phyloP scores from a whole-genome alignment of 108 stramenopile species.

The Schizochytrium sp. region DNA sequence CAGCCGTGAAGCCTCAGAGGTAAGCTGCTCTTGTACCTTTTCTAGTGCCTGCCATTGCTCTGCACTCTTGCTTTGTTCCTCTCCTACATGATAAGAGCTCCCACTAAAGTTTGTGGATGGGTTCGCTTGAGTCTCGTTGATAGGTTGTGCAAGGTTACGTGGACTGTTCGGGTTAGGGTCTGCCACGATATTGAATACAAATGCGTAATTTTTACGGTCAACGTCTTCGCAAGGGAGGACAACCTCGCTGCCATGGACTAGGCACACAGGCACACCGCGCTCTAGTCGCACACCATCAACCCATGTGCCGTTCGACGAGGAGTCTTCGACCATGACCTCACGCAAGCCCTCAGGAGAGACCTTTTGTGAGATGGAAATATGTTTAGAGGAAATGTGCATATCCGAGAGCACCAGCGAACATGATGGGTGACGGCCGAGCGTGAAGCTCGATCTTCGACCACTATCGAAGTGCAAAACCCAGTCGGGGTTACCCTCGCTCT shows the following conservation, averaged over 20 bases:
- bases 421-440: slow-evolving; percentile 39
- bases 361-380: slow-evolving; percentile 14
- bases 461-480: slow-evolving; percentile 34
- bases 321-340: slow-evolving; percentile 43
- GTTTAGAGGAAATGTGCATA: slow-evolving; percentile 54
- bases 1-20: background rate
- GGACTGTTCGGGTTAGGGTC: slow-evolving; percentile 17
- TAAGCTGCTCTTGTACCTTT: slow-evolving; percentile 40
- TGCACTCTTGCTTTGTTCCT: slow-evolving; percentile 20
- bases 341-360: slow-evolving; percentile 44
- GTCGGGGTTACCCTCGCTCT: slow-evolving; percentile 24
- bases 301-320: slow-evolving; percentile 47
- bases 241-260: slow-evolving; percentile 34
- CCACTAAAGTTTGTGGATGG: background rate
- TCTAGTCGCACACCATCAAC: slow-evolving; percentile 12
- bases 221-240: slow-evolving; percentile 52
- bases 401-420: slow-evolving; percentile 46
- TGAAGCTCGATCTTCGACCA: slow-evolving; percentile 24
- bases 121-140: background rate
- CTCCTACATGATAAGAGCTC: background rate
- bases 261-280: slow-evolving; percentile 12
- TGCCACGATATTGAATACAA: background rate
- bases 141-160: background rate
- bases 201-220: slow-evolving; percentile 33
- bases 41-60: slow-evolving; percentile 54